Evolutionary conservation across 768 basidiomycete genomes (phyloP), one percentile per base, ranked within the genome.

Genomic region (Rhodosporidiobolus odoratus): DNA sequence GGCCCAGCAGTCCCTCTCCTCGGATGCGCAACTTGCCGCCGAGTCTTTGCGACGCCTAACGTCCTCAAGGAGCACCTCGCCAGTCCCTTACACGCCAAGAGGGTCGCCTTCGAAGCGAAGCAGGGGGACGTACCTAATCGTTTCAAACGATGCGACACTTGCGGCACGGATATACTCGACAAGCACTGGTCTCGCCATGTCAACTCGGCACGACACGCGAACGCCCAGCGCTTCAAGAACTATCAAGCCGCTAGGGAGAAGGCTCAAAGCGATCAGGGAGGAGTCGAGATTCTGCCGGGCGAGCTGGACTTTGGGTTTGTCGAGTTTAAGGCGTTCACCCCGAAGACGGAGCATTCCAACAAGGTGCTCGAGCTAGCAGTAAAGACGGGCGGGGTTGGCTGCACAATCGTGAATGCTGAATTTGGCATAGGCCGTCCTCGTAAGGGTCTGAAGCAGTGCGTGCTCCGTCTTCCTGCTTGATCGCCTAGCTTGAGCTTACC

Each of bases 231-330:
- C 19, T 58, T 12, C 57, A n/a, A 4, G 3, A 37, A 15, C 16
- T 43, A 21, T 34, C 47, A 41, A 6, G 32, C 48, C 45, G 41
- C 37, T 27, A 32, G 6, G 27, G 58, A 27, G 34, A 25, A 3
- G 45, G 30, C 58, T 57, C 64, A 35, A 32, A 30, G 32, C 0
- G 30, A n/a, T n/a, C 38, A 53, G 30, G 17, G 19, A 15, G 32
- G 30, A 16, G 48, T 66, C 52, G 25, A 43, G 23, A 2, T 66
- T 23, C 0, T 4, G 2, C 65, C 58, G n/a, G 48, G 37, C 19
- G 48, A 59, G 25, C 32, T 66, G 23, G 65, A 66, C 59, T 66
- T 66, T 40, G 58, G 58, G 2, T 19, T 48, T 30, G 30, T 60
- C 48, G 65, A 66, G 37, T 60, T 60, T 25, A 50, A 45, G 23